phyloP scores from a whole-genome alignment of 495 filamentous ascomycete genomes.

The Eremomyces bilateralis region DNA sequence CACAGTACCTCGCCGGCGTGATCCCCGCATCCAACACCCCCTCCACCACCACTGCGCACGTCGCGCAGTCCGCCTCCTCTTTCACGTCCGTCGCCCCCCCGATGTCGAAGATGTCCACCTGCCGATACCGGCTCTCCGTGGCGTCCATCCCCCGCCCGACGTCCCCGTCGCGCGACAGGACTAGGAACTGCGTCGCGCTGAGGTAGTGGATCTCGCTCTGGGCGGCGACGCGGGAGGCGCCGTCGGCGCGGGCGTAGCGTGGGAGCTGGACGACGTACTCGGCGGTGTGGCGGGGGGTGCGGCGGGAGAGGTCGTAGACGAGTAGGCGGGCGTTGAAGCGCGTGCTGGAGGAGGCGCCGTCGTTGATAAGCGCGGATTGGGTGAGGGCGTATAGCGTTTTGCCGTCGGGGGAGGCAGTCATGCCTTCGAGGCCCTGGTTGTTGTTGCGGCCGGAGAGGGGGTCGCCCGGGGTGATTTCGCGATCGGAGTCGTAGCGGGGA shows the following conservation, averaged over 20 bases:
- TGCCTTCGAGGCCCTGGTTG: constrained; percentile 60
- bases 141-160: constrained; percentile 34
- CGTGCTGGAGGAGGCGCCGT: constrained; percentile 34
- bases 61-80: constrained; percentile 27
- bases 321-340: constrained; percentile 36
- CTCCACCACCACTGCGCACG: constrained; percentile 25
- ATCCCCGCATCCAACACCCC: constrained; percentile 36
- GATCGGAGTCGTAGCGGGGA: constrained; percentile 33
- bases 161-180: constrained; percentile 44
- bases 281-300: constrained; percentile 23
- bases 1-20: constrained; percentile 40
- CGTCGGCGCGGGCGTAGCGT: constrained; percentile 26
- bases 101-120: constrained; percentile 55
- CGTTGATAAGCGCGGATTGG: constrained; percentile 44
- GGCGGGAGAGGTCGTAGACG: constrained; percentile 33
- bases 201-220: constrained; percentile 53
- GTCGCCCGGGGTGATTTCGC: constrained; percentile 27
- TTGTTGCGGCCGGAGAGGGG: constrained; percentile 45
- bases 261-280: constrained; percentile 55
- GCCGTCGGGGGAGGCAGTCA: constrained; percentile 42
- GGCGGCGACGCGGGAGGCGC: constrained; percentile 29
- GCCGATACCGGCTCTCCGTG: constrained; percentile 40
- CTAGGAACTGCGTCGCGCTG: constrained; percentile 39
- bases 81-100: constrained; percentile 43
- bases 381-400: constrained; percentile 44